phyloP scores from a whole-genome alignment of 1,139 yeast genomes.

The Barnettozyma hawaiiensis region DNA sequence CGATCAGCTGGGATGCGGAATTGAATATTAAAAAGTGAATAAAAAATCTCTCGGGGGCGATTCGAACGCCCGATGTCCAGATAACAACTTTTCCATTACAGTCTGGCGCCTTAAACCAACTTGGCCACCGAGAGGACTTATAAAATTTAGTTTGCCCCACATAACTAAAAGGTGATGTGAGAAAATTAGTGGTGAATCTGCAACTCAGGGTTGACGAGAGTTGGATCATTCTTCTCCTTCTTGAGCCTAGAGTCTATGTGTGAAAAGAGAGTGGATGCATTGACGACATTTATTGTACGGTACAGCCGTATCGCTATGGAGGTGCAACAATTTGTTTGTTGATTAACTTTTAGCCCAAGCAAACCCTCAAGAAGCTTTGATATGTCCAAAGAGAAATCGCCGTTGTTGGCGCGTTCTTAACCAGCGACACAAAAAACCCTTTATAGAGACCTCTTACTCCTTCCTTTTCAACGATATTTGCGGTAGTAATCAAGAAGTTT shows the following conservation, averaged over 20 bases:
- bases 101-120: constrained; percentile 21
- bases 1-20: too few relatives aligned
- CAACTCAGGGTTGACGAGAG: too few relatives aligned
- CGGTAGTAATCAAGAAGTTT: constrained; percentile 28
- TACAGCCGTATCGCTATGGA: too few relatives aligned
- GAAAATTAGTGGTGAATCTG: too few relatives aligned
- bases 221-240: too few relatives aligned
- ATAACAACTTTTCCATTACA: constrained; percentile 16
- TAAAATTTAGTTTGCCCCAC: neutral
- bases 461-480: constrained; percentile 43
- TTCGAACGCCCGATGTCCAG: constrained; percentile 20
- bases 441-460: constrained; percentile 67
- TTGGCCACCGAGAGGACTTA: constrained; percentile 17
- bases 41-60: constrained; percentile 17
- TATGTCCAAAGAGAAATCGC: constrained; percentile 72
- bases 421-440: constrained; percentile 62
- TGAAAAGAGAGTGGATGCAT: too few relatives aligned
- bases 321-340: too few relatives aligned
- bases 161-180: too few relatives aligned
- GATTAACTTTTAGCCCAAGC: constrained; percentile 1
- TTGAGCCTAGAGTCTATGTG: too few relatives aligned
- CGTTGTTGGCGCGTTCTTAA: constrained; percentile 80
- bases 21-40: too few relatives aligned
- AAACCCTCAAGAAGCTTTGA: constrained; percentile 34
- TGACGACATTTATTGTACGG: too few relatives aligned